Conservation (phyloP, 495 filamentous ascomycete species). For the Podospora sp. region DNA sequence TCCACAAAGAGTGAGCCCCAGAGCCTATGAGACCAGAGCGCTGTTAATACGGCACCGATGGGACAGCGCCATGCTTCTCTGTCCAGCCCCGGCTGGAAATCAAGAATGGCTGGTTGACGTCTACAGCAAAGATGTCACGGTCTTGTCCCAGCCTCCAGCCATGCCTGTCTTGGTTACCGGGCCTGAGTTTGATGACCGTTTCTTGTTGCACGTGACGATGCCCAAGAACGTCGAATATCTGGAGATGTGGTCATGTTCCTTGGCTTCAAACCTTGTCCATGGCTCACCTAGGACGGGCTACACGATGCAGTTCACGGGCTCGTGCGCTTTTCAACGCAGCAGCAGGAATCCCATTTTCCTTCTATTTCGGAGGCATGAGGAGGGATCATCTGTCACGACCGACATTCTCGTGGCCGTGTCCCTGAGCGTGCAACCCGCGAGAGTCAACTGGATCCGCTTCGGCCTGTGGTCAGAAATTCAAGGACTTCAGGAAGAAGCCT, state of each 20-base stretch:
- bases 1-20: not conserved
- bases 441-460: not conserved
- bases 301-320: not conserved
- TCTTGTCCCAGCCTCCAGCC: no score
- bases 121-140: no score
- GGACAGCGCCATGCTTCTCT: no score
- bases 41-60: no score
- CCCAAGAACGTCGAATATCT: not conserved
- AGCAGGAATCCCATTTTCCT: not conserved
- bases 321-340: not conserved
- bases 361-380: not conserved
- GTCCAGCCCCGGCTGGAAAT: no score
- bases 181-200: no score
- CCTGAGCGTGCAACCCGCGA: not conserved
- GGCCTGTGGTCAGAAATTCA: not conserved
- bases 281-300: not conserved
- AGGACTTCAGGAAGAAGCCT: not conserved
- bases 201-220: no score
- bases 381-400: not conserved
- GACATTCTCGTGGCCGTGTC: not conserved
- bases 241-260: not conserved
- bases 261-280: not conserved
- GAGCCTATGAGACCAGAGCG: not conserved
- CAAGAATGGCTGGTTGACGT: no score
- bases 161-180: no score